Conservation (phyloP, 108 stramenopile genomes). For the Bacterosira constricta region DNA sequence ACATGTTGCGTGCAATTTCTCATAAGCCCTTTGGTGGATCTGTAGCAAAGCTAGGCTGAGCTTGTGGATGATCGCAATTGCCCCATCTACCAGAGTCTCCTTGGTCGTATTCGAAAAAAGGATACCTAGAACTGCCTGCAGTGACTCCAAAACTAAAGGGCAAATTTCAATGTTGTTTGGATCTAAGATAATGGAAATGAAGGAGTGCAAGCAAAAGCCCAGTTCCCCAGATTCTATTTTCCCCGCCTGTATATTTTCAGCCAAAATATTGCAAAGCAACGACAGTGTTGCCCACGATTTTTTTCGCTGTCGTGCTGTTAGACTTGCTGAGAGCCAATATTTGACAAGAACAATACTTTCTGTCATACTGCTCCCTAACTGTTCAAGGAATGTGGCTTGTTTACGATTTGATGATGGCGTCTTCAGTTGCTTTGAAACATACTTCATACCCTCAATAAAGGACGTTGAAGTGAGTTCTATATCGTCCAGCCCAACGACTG, state of each 20-base stretch:
- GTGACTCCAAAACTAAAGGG: conserved; percentile 17
- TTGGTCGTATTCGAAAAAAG: conserved; percentile 41
- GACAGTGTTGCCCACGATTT: conserved; percentile 42
- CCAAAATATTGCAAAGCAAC: conserved; percentile 51
- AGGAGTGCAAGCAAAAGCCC: conserved; percentile 54
- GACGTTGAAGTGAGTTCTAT: conserved; percentile 14
- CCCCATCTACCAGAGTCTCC: conserved; percentile 13
- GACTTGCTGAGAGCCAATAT: conserved; percentile 45
- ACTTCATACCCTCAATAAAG: conserved; percentile 49
- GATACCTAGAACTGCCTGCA: conserved; percentile 16
- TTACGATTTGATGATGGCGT: conserved; percentile 13
- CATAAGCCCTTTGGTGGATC: conserved; percentile 28
- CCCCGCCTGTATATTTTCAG: conserved; percentile 24
- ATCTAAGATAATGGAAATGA: conserved; percentile 46
- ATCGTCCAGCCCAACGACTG: conserved; percentile 27
- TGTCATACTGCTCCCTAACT: conserved; percentile 59
- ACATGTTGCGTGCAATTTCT: conserved; percentile 11
- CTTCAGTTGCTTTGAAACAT: conserved; percentile 36
- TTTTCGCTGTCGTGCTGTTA: conserved; percentile 35
- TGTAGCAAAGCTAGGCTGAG: conserved; percentile 41
- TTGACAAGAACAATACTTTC: conserved; percentile 55
- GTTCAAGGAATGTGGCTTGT: conserved; percentile 27
- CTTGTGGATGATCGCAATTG: conserved; percentile 33
- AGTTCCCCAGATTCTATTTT: conserved; percentile 42
- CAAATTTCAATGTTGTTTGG: conserved; percentile 25